Base-by-base conservation (phyloP, 1,284 basidiomycete genomes). In the Porogramme epimiltina region DNA sequence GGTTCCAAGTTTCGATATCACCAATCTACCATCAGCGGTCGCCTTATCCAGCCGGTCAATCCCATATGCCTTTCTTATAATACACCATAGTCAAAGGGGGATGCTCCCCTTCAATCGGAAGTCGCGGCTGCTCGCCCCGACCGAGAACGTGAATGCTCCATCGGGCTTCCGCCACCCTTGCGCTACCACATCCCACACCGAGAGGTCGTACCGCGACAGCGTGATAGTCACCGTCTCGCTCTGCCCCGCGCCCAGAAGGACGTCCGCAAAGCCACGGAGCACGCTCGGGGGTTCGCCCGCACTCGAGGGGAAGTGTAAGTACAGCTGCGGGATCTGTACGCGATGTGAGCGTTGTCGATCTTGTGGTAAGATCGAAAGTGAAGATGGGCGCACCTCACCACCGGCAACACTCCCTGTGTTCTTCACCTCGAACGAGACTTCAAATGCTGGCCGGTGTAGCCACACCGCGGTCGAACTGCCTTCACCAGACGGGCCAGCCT, bases 381-480 rank as follows among this genome's bases (percentile, higher is more conserved):
- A n/a, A n/a, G n/a, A n/a, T n/a, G n/a, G n/a, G n/a, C 42, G 36
- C 58, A 81, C 81, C 47, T 85, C 82, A 22, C 74, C 74, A 28
- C 87, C 88, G 45, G 63, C 73, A 16, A 76, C 66, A 0, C 62
- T 50, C 0, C 88, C 88, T 0, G 74, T 77, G 65, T 90, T 90
- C 57, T 71, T 62, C 26, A 90, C 72, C 2, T 72, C 65, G 65
- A 90, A 90, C 0, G 75, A 76, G 2, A 88, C 79, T 37, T 73
- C 67, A 61, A 76, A 82, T 2, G 76, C 77, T 5, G 86, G 85
- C 45, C 78, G 73, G 64, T 89, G 87, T 20, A 90, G 74, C 84
- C 83, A 85, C 25, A 79, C 60, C 5, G 84, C 83, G 13, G 77
- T 70, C 2, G 81, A 81, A 13, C 78, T 78, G 23, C 82, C 83